phyloP scores from a whole-genome alignment of 169 alveolate genomes.

The Plasmodium inui region DNA sequence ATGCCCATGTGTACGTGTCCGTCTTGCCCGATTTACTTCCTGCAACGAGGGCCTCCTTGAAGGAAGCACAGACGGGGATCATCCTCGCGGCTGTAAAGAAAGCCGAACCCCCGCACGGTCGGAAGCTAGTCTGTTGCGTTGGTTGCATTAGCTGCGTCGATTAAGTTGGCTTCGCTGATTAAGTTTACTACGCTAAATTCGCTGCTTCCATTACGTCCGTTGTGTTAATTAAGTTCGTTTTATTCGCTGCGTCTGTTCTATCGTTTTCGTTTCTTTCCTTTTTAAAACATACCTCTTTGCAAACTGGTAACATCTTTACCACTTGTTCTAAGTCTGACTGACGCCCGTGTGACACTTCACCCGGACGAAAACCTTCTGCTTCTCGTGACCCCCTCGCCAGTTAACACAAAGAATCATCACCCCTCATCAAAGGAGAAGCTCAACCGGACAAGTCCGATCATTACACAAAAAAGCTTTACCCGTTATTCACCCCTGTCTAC shows the following conservation, averaged over 20 bases:
- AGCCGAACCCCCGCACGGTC: too few relatives aligned
- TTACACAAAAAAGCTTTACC: not conserved
- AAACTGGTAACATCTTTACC: not conserved
- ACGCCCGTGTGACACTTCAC: too few relatives aligned
- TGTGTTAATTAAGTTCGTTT: too few relatives aligned
- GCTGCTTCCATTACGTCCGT: too few relatives aligned
- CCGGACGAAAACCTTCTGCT: not conserved
- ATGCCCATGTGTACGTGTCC: not conserved
- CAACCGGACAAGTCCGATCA: not conserved
- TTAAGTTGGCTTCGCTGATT: too few relatives aligned
- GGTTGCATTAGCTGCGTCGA: not conserved
- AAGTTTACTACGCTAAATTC: not conserved
- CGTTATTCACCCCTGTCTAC: not conserved
- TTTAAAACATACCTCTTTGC: not conserved
- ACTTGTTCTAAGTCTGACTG: not conserved
- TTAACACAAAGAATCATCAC: not conserved
- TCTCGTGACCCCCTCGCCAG: not conserved
- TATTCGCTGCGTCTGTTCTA: not conserved
- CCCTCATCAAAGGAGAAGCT: not conserved
- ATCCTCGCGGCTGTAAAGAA: too few relatives aligned
- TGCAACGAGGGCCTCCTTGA: not conserved
- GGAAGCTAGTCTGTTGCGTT: too few relatives aligned
- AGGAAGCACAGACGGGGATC: not conserved
- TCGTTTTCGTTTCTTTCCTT: not conserved
- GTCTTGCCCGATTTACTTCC: not conserved